These are phyloP conservation scores for Sarocladium brachiariae DNA, from an alignment of 2,329 filamentous ascomycete genomes.

Conservation along the genomic window DNA sequence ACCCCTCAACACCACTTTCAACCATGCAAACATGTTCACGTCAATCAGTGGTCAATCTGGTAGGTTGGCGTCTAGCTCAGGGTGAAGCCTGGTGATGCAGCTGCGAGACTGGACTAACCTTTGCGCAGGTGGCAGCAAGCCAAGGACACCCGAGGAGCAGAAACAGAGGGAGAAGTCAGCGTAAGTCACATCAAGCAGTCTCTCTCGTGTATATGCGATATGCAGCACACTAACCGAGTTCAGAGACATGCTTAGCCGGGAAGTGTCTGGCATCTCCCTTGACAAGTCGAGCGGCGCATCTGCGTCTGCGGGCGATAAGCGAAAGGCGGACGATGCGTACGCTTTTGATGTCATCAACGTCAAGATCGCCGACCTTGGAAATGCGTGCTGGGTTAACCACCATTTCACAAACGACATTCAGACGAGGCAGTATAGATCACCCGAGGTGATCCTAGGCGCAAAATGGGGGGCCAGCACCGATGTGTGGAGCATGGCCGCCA, in stretches of 20 bases:
- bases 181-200: slow-evolving; percentile 48
- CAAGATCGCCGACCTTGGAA: slow-evolving; percentile 97
- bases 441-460: slow-evolving; percentile 90
- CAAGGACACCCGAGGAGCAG: slow-evolving; percentile 49
- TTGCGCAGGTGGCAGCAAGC: slow-evolving; percentile 13
- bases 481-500: slow-evolving; percentile 98
- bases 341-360: slow-evolving; percentile 79
- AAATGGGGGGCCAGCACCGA: slow-evolving; percentile 99
- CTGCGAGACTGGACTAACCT: not conserved
- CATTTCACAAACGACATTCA: slow-evolving; percentile 99
- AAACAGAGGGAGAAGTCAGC: slow-evolving; percentile 88
- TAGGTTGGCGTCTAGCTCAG: not conserved
- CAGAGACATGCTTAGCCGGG: slow-evolving; percentile 74
- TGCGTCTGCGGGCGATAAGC: slow-evolving; percentile 54
- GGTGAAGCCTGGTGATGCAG: not conserved
- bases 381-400: slow-evolving; percentile 97
- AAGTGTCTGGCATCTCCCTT: slow-evolving; percentile 90
- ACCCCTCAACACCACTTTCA: slow-evolving; percentile 88
- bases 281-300: slow-evolving; percentile 60
- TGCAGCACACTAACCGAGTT: not conserved
- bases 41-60: slow-evolving; percentile 53
- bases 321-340: slow-evolving; percentile 50
- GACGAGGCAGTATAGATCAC: slow-evolving; percentile 92
- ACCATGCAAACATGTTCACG: slow-evolving; percentile 64
- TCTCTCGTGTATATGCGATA: not conserved